Evolutionary conservation across 805 yeast genomes (phyloP), one percentile per base, ranked within the genome.

Genomic region (Hanseniaspora singularis): DNA sequence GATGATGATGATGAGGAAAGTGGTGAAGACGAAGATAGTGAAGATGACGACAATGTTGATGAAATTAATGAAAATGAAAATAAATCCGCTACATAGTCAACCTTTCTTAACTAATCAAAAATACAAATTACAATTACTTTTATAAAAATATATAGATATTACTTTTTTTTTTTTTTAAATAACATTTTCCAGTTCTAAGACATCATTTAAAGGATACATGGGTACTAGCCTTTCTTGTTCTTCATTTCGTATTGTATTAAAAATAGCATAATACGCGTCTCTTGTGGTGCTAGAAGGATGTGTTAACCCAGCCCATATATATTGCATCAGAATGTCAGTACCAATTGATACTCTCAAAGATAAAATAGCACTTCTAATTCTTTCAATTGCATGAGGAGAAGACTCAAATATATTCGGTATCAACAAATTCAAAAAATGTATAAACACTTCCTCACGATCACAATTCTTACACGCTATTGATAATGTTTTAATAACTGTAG

Each of bases 261-360:
- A 88, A 12, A 87, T 60, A 52, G 72, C 78, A 97, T 97, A 92
- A 61, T 81, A 92, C 0, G 92, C 79, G 3, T 64, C 65, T 51
- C 98, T 69, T 0, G 92, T 97, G 56, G 79, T 82, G 49, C 81
- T 68, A 0, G 97, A 96, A 1, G 97, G 94, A 55, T 92, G 97
- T 60, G 87, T 92, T 16, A 92, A 64, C 0, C 99, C 99, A 0
- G 80, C 77, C 81, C 95, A 75, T 0, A 81, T 55, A 60, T 92
- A 92, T 54, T 82, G 77, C 70, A 81, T 59, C 47, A 81, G 67
- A 1, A 77, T 56, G 0, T 95, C 96, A 4, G 74, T 70, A 0
- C 99, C 99, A 12, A 88, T 60, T 0, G 80, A 80, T 38, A 71
- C 65, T 30, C 89, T 67, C 23, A 86, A 58, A 1, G 84, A 80